Evolutionary conservation across 1,284 basidiomycete species (phyloP).

Genomic region (Sporisorium iseilematis-ciliati): DNA sequence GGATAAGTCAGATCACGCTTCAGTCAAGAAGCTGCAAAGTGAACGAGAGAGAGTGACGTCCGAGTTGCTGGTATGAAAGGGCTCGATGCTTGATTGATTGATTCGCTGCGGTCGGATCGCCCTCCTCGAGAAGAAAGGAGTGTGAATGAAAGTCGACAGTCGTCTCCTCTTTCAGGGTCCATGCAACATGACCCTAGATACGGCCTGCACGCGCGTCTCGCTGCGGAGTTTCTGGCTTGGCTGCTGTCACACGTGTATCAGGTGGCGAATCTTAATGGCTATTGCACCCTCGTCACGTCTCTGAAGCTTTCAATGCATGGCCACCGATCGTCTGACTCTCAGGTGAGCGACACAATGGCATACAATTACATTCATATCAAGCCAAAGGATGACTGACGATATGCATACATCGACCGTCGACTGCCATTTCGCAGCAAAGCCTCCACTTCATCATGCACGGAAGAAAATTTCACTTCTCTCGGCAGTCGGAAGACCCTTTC

Average conservation of each 20-base stretch:
- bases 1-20: too few species aligned
- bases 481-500: conserved; percentile 41
- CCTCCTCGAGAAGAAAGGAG: background rate
- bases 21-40: background rate
- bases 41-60: background rate
- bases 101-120: conserved; percentile 6
- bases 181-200: background rate
- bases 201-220: background rate
- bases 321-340: too few species aligned
- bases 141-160: background rate
- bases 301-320: too few species aligned
- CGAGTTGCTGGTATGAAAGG: background rate
- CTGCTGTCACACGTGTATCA: background rate
- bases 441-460: conserved; percentile 2
- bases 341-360: background rate
- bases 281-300: too few species aligned
- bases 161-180: conserved; percentile 6
- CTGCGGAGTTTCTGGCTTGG: conserved; percentile 5
- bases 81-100: background rate
- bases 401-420: background rate
- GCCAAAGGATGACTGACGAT: background rate
- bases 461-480: conserved; percentile 4
- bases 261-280: background rate
- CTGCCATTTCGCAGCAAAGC: background rate
- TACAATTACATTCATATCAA: background rate